Conservation (phyloP, 1,284 basidiomycete species). For the Ustilago nuda region DNA sequence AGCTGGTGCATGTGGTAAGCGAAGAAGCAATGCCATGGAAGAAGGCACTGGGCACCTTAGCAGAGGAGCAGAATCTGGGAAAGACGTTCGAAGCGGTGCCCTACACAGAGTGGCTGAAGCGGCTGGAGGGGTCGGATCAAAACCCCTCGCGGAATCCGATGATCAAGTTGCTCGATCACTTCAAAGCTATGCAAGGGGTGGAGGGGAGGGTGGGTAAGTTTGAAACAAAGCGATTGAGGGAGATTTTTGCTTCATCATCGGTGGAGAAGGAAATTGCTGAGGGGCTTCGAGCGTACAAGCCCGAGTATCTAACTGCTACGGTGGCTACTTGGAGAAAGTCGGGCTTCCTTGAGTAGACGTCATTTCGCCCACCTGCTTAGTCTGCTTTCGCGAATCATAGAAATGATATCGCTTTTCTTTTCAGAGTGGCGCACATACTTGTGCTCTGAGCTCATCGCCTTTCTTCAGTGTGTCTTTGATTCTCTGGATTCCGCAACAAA, state of each 20-base stretch:
- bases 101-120: conserved; percentile 73
- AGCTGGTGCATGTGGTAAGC: conserved; percentile 39
- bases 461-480: background rate
- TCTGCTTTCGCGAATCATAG: background rate
- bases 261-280: conserved; percentile 4
- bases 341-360: conserved; percentile 20
- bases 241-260: conserved; percentile 12
- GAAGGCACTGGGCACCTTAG: conserved; percentile 76
- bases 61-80: conserved; percentile 72
- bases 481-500: background rate
- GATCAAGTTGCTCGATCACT: conserved; percentile 73
- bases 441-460: background rate
- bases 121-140: conserved; percentile 71
- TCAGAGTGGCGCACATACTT: background rate
- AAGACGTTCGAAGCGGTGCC: conserved; percentile 82
- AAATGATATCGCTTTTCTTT: background rate
- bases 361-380: background rate
- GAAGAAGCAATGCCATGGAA: conserved; percentile 68
- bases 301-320: conserved; percentile 24
- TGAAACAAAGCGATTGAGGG: conserved; percentile 19
- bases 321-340: conserved; percentile 35
- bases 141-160: conserved; percentile 73
- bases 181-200: conserved; percentile 67
- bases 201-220: conserved; percentile 17
- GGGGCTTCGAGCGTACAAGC: conserved; percentile 21